Percentiles rank a stretch among this genome's conserved stretches.
phyloP scores from a whole-genome alignment of 495 filamentous ascomycete genomes.

The Penicillium argentinense region DNA sequence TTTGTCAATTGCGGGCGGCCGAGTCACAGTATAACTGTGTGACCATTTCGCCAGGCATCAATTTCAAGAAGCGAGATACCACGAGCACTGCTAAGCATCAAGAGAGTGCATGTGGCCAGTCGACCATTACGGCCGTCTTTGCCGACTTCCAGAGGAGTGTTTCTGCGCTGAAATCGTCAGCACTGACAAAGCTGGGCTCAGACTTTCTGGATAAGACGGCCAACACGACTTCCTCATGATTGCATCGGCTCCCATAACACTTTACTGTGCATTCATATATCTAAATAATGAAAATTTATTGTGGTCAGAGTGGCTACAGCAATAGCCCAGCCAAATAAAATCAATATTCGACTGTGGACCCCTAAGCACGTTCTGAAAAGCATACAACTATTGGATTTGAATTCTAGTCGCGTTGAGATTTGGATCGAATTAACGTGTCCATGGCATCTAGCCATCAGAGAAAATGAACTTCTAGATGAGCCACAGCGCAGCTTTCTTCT shows the following conservation, averaged over 20 bases:
- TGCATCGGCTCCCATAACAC: too few relatives aligned
- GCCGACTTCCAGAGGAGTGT: constrained; percentile 11
- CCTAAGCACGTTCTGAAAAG: constrained; percentile 5
- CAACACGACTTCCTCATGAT: constrained; percentile 6
- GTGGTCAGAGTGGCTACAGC: too few relatives aligned
- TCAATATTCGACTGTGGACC: too few relatives aligned
- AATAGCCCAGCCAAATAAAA: too few relatives aligned
- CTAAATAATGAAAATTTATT: too few relatives aligned
- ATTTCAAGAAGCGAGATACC: constrained; percentile 20
- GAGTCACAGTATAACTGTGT: constrained; percentile 33
- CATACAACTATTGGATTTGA: constrained; percentile 7
- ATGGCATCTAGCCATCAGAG: not conserved
- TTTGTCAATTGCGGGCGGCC: constrained; percentile 41
- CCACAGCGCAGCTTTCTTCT: not conserved
- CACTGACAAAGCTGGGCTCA: constrained; percentile 6
- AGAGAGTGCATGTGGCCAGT: constrained; percentile 12
- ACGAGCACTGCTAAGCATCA: not conserved
- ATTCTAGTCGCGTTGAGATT: too few relatives aligned
- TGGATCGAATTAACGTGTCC: too few relatives aligned
- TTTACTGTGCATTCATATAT: too few relatives aligned
- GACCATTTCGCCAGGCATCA: constrained; percentile 19
- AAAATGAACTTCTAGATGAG: not conserved
- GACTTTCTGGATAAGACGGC: constrained; percentile 10
- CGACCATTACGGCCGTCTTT: constrained; percentile 14
- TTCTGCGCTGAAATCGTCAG: constrained; percentile 6